Percentiles rank a stretch among this genome's conserved stretches.
Conservation (phyloP, 2,329 filamentous ascomycete genomes). For the Monosporascus sp. region DNA sequence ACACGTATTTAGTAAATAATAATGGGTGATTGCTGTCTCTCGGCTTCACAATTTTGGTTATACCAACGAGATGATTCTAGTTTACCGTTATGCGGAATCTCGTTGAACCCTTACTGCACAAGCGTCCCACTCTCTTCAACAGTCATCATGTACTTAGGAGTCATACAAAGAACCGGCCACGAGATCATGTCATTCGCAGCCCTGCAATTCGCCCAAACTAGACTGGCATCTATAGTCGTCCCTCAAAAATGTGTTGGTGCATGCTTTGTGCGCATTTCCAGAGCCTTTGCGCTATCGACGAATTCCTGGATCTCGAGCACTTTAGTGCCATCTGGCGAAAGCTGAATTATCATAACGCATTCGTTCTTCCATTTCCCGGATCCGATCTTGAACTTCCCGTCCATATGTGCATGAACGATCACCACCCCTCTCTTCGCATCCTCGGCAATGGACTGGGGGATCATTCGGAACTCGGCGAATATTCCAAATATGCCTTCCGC, state of each 20-base stretch:
- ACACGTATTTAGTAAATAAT: no score
- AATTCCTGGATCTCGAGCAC: conserved; percentile 31
- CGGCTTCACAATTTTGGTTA: no score
- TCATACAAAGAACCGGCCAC: no score
- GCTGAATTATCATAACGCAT: conserved; percentile 27
- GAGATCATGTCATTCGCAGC: no score
- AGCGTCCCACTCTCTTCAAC: no score
- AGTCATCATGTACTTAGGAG: no score
- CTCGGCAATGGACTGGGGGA: conserved; percentile 29
- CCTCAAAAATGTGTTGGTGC: conserved; percentile 24
- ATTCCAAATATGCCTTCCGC: conserved; percentile 35
- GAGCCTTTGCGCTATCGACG: conserved; percentile 36
- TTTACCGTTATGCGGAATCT: no score
- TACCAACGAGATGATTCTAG: no score
- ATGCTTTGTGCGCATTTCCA: conserved; percentile 27
- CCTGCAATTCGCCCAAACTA: no score
- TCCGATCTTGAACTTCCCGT: conserved; percentile 19
- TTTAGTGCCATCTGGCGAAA: conserved; percentile 21
- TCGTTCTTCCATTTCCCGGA: conserved; percentile 25
- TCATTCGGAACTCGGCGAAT: conserved; percentile 36
- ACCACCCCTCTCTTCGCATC: conserved; percentile 28
- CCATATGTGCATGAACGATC: conserved; percentile 33
- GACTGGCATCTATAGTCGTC: background rate
- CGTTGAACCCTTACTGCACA: no score
- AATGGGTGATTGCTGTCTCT: no score